These are phyloP conservation scores for Saccharomycopsis fermentans DNA, from an alignment of 805 yeast genomes.

Conservation along the genomic window DNA sequence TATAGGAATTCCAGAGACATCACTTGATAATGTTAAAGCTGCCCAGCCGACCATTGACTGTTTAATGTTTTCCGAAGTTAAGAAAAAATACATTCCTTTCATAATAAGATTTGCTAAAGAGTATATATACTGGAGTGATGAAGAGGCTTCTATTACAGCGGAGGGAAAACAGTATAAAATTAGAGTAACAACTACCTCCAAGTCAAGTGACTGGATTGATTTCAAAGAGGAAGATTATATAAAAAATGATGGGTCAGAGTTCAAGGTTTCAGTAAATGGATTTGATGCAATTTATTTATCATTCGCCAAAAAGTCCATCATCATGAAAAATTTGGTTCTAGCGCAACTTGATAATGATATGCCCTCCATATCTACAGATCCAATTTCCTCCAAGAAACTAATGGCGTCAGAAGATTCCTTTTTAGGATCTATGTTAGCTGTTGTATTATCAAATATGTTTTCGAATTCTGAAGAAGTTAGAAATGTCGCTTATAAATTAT, in stretches of 20 bases:
- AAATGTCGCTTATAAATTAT: slow-evolving; percentile 13
- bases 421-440: slow-evolving; percentile 14
- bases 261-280: slow-evolving; percentile 9
- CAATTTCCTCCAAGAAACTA: background rate
- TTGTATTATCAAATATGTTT: slow-evolving; percentile 12
- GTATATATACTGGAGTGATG: slow-evolving; percentile 14
- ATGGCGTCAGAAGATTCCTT: slow-evolving; percentile 7
- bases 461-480: slow-evolving; percentile 24
- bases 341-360: slow-evolving; percentile 5
- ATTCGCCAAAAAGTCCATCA: slow-evolving; percentile 7
- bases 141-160: slow-evolving; percentile 18
- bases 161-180: slow-evolving; percentile 29
- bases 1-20: slow-evolving; percentile 34
- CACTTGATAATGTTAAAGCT: slow-evolving; percentile 36
- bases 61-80: slow-evolving; percentile 38
- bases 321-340: slow-evolving; percentile 11
- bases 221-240: slow-evolving; percentile 5
- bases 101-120: slow-evolving; percentile 55
- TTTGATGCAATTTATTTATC: slow-evolving; percentile 6
- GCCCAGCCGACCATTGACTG: slow-evolving; percentile 33
- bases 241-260: slow-evolving; percentile 11
- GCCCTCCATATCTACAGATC: background rate
- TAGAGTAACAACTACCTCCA: slow-evolving; percentile 5
- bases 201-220: slow-evolving; percentile 11
- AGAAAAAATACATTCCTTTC: slow-evolving; percentile 47